Evolutionary conservation across 2,329 filamentous ascomycete genomes (phyloP), one percentile per base, ranked within the genome.

Genomic region (Arthrobotrys entomopaga): DNA sequence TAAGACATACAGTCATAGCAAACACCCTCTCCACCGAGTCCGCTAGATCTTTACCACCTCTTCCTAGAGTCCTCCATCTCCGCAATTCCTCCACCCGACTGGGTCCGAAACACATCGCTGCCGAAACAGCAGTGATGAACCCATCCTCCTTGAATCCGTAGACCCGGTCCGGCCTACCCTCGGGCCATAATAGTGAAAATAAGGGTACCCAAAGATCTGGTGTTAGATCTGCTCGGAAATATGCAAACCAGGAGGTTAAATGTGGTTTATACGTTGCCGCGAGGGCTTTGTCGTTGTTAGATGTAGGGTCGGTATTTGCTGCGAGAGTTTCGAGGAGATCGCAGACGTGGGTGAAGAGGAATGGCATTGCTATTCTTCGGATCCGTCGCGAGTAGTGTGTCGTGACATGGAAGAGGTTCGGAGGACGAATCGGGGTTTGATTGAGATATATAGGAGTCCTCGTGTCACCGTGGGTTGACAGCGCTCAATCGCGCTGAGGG

Each of bases 141-240:
- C 74, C 69, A 19, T 77, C 65, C 49, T 78, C 77, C 16, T 76
- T 71, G 34, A 78, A 74, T 4, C 66, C 74, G 50, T 79, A 79
- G 13, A 76, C 76, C 22, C 78, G 59, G 48, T 79, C 78, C 42
- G 64, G 53, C 19, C 78, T 63, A 11, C 77, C 65, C 40, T 74
- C 70, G 2, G 78, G 78, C 53, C 77, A 76, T 19, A 78, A 46
- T 16, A 78, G 58, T 3, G 77, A 78, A 29, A 78, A 78, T 24
- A 78, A 54, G 7, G 77, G 65, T 8, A 77, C 15, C 57, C 77
- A 70, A n/a, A 66, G 60, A 22, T 59, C 40, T 11, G 76, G 73
- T 6, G 54, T 69, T 20, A 78, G 57, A 11, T 73, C 76, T 16
- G 72, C 43, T n/a, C 75, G 75, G 60, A 78, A 74, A 38, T 74